phyloP scores from a whole-genome alignment of 768 basidiomycete genomes.

The Agaricus subrufescens region DNA sequence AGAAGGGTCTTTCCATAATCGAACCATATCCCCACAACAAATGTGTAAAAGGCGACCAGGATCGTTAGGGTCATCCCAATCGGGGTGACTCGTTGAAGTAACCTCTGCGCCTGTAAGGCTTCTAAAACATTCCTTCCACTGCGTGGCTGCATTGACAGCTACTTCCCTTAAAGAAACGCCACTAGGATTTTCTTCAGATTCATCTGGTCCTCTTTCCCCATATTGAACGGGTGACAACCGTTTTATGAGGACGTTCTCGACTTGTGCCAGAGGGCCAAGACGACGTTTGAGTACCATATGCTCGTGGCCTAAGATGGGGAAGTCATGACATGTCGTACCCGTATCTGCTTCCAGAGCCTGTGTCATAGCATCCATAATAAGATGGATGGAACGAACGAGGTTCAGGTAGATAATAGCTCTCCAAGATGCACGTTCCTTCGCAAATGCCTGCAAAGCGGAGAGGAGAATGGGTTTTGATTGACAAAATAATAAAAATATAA shows the following conservation, averaged over 20 bases:
- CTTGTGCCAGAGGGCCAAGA: conserved; percentile 53
- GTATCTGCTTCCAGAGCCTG: conserved; percentile 22
- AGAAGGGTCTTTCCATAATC: conserved; percentile 57
- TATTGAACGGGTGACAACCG: conserved; percentile 47
- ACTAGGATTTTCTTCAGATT: conserved; percentile 11
- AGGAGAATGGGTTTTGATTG: not conserved
- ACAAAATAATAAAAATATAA: not conserved
- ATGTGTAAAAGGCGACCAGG: conserved; percentile 53
- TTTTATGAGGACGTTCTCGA: conserved; percentile 57
- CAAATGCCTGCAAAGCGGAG: conserved; percentile 38
- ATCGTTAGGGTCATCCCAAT: conserved; percentile 48
- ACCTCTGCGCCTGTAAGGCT: conserved; percentile 2
- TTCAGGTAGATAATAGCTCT: conserved; percentile 66
- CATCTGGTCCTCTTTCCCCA: conserved; percentile 24
- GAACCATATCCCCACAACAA: conserved; percentile 59
- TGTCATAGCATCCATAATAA: conserved; percentile 54
- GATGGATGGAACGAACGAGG: conserved; percentile 61
- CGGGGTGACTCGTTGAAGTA: not conserved
- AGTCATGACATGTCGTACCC: conserved; percentile 19
- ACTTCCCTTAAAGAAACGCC: conserved; percentile 33
- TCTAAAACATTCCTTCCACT: conserved; percentile 49
- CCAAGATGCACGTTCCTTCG: conserved; percentile 60
- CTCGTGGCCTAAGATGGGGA: conserved; percentile 35
- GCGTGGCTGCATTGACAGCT: conserved; percentile 44
- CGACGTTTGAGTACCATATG: conserved; percentile 52